A percentile compares a stretch with the other conserved stretches of the same genome.
phyloP scores from a whole-genome alignment of 148 eudicot genomes.

The Talinum fruticosum region DNA sequence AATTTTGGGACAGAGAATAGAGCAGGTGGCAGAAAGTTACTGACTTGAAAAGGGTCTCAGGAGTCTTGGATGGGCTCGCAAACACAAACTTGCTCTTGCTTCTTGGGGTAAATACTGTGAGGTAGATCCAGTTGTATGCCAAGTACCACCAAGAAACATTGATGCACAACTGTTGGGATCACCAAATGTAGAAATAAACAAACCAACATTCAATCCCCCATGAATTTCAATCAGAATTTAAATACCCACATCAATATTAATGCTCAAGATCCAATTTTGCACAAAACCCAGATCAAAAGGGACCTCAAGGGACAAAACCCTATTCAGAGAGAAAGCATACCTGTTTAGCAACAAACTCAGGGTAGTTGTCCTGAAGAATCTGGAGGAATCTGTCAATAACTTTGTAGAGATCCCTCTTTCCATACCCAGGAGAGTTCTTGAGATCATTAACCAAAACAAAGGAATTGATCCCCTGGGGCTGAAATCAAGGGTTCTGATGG shows the following conservation, averaged over 20 bases:
- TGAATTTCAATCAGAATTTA: background rate
- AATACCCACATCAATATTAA: slow-evolving; percentile 12
- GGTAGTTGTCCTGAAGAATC: slow-evolving; percentile 71
- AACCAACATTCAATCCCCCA: slow-evolving; percentile 1
- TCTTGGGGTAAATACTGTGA: slow-evolving; percentile 63
- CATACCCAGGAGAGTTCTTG: slow-evolving; percentile 64
- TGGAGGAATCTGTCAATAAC: slow-evolving; percentile 49
- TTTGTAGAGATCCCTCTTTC: slow-evolving; percentile 53
- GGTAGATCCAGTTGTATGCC: slow-evolving; percentile 60
- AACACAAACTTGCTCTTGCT: slow-evolving; percentile 86
- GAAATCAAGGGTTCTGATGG: slow-evolving; percentile 60
- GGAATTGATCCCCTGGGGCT: slow-evolving; percentile 54
- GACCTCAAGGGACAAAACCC: background rate
- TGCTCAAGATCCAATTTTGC: slow-evolving; percentile 9
- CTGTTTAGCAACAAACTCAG: slow-evolving; percentile 82
- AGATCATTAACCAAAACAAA: slow-evolving; percentile 62
- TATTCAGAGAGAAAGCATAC: slow-evolving; percentile 21
- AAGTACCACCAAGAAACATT: slow-evolving; percentile 85
- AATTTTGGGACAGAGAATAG: background rate
- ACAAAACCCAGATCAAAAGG: background rate
- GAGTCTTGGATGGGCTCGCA: slow-evolving; percentile 60
- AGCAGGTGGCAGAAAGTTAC: slow-evolving; percentile 9
- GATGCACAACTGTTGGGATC: slow-evolving; percentile 52
- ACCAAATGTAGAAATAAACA: background rate
- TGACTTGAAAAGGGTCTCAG: slow-evolving; percentile 71